A percentile compares a stretch with the other conserved stretches of the same genome.
These are phyloP conservation scores for Nakazawaea ambrosiae DNA, from an alignment of 805 yeast species.

Conservation along the genomic window DNA sequence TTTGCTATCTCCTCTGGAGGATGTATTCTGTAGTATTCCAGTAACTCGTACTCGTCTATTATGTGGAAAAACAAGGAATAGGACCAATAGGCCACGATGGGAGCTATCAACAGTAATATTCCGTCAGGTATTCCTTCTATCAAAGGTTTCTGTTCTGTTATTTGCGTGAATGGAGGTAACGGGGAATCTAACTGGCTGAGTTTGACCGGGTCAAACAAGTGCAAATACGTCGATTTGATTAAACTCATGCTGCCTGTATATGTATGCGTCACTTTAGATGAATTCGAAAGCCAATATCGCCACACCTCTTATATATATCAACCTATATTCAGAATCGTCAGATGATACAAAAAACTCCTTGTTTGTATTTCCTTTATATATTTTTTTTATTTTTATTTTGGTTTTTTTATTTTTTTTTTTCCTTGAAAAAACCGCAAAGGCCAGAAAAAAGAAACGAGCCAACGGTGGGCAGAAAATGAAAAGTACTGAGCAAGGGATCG, in stretches of 20 bases:
- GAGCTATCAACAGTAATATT: constrained; percentile 61
- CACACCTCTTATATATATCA: no score
- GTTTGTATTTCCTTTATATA: no score
- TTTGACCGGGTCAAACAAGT: constrained; percentile 2
- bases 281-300: no score
- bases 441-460: no score
- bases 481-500: no score
- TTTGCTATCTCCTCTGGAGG: constrained; percentile 78
- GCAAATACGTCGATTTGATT: not conserved
- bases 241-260: not conserved
- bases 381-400: not conserved
- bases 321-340: no score
- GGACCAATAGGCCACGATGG: constrained; percentile 80
- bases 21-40: constrained; percentile 83
- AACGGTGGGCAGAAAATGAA: no score
- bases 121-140: constrained; percentile 66
- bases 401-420: not conserved
- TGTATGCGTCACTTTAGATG: no score
- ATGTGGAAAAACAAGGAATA: constrained; percentile 68
- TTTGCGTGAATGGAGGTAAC: constrained; percentile 21
- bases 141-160: constrained; percentile 32
- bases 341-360: no score
- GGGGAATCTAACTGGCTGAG: constrained; percentile 10
- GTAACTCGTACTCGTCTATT: constrained; percentile 66
- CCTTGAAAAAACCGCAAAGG: no score